Evolutionary conservation across 2,329 filamentous ascomycete species (phyloP), one percentile per base, ranked within the genome.

Genomic region (Aspergillus fischeri): DNA sequence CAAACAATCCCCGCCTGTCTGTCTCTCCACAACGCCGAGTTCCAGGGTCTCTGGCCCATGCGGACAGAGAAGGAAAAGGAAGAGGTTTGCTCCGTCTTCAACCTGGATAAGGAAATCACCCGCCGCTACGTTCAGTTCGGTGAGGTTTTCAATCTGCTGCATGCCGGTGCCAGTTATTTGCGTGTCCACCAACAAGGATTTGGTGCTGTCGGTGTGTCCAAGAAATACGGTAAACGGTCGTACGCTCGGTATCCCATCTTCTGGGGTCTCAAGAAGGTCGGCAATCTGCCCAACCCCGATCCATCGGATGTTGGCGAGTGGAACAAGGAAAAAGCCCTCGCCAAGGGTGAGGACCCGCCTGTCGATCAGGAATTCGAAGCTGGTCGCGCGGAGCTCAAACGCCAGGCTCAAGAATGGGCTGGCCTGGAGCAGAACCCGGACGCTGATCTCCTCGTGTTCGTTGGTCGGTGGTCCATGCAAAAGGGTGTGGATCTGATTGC

Each of bases 41-140:
- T 88, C 64, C 86, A 88, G 68, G 86, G 86, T 51, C 74, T 88
- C 24, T 88, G 86, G 86, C 84, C 85, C 0, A 86, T 88, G 81
- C 78, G 86, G 9, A 85, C 81, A 7, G 77, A 81, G 6, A 80
- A 83, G 49, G 86, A 88, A 63, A 79, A 80, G 55, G 80, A 81
- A 44, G 86, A 89, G 69, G 83, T 88, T 3, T 87, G 84, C 68
- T 78, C 79, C 3, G 84, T 88, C 29, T 88, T 86, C 73, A 87
- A 87, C 62, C 73, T 88, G 21, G 77, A 80, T 11, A 70, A 80
- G 10, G 79, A 85, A 6, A 73, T 84, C 35, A 84, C 83, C 7
- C 77, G 80, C 51, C 79, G 80, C 44, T 88, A 88, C 66, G 81
- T 88, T 6, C 86, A 88, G 60, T 88, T 87, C 61, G 86, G 86